These are phyloP conservation scores for Argentina anserina DNA, from an alignment of 306 rosid species.

Conservation along the genomic window DNA sequence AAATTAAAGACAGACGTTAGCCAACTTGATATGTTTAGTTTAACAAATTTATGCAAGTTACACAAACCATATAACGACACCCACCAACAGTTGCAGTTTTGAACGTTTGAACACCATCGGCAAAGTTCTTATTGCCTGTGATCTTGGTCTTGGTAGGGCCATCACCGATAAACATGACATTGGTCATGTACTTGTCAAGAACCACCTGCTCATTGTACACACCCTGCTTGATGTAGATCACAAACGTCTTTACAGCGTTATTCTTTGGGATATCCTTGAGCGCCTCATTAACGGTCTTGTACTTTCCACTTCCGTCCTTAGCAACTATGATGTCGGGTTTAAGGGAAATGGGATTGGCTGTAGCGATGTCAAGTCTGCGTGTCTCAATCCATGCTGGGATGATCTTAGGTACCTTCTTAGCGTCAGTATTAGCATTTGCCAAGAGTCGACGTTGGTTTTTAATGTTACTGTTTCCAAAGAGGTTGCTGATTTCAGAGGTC, in stretches of 20 bases:
- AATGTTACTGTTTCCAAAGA: slow-evolving; percentile 6
- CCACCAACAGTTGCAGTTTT: slow-evolving; percentile 60
- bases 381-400: slow-evolving; percentile 44
- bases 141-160: slow-evolving; percentile 65
- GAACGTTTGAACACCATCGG: slow-evolving; percentile 49
- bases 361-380: slow-evolving; percentile 27
- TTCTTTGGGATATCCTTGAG: slow-evolving; percentile 42
- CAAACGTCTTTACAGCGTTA: slow-evolving; percentile 36
- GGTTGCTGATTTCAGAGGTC: slow-evolving; percentile 20
- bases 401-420: neutral
- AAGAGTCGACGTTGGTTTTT: slow-evolving; percentile 11
- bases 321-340: slow-evolving; percentile 57
- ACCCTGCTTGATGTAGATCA: slow-evolving; percentile 70
- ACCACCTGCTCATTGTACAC: slow-evolving; percentile 45
- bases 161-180: slow-evolving; percentile 61
- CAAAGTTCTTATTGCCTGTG: slow-evolving; percentile 37
- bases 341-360: neutral
- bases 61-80: neutral
- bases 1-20: neutral
- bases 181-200: slow-evolving; percentile 29
- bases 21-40: neutral
- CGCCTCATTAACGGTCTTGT: slow-evolving; percentile 53
- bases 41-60: neutral
- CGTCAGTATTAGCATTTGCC: neutral
- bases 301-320: slow-evolving; percentile 59